A percentile compares a stretch with the other conserved stretches of the same genome.
phyloP scores from a whole-genome alignment of 208 protist species.

The Trypanosoma avium region DNA sequence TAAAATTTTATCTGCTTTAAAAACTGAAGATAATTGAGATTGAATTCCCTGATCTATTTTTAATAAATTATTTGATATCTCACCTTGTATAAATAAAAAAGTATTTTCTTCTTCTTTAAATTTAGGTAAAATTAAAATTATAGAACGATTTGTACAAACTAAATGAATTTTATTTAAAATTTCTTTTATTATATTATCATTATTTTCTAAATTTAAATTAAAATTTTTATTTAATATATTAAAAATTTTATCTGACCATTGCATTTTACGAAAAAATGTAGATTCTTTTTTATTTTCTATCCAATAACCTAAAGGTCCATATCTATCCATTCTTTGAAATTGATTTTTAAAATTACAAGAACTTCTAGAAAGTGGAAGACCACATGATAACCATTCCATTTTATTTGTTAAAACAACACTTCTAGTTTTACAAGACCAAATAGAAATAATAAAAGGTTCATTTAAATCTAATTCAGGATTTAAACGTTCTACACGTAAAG shows the following conservation, averaged over 20 bases:
- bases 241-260: conserved; percentile 39
- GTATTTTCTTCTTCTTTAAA: neutral
- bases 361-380: conserved; percentile 18
- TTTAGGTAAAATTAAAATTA: conserved; percentile 17
- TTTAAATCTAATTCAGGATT: conserved; percentile 31
- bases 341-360: conserved; percentile 8
- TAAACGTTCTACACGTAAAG: conserved; percentile 66
- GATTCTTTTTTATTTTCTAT: conserved; percentile 17
- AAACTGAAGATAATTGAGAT: neutral
- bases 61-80: neutral
- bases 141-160: conserved; percentile 8
- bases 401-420: conserved; percentile 34
- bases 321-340: conserved; percentile 23
- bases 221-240: conserved; percentile 7
- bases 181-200: neutral
- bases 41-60: neutral
- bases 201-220: neutral
- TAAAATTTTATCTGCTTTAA: conserved; percentile 20
- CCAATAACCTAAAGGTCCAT: conserved; percentile 52
- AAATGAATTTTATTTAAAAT: neutral
- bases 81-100: conserved; percentile 25
- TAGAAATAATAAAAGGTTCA: conserved; percentile 28
- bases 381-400: conserved; percentile 42
- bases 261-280: conserved; percentile 31
- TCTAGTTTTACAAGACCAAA: conserved; percentile 28